Base-by-base conservation (phyloP, 371 early-diverging fungal genomes). In the Dentiscutata heterogama region DNA sequence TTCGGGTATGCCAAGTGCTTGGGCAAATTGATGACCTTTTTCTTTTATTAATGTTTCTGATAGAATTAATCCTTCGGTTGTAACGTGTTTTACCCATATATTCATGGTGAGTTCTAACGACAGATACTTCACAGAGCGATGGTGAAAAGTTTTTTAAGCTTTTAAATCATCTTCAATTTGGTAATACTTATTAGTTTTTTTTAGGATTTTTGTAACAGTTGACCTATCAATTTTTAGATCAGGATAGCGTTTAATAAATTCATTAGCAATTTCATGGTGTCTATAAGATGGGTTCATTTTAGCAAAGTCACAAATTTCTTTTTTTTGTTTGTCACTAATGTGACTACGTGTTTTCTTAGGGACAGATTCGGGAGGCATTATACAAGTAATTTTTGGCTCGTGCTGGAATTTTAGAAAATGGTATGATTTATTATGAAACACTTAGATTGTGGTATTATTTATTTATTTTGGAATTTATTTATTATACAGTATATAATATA, bases 31-130 rank as follows among this genome's bases (percentile, higher is more conserved):
- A 11, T 29, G n/a, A 51, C n/a, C 56, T 74, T 74, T 74, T 51
- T 74, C 56, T 29, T 74, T 74, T 27, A 74, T 74, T 51, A 74
- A 25, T 56, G 13, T 56, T 50, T 74, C 54, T 29, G 56, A 27
- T 74, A 74, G 25, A 56, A 56, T 74, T 27, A 74, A 22, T 50
- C 31, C 56, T 22, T 35, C 29, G 27, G 31, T 35, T 14, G 5
- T 29, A 16, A 74, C 56, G 20, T 29, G 5, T 74, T 74, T 11
- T 74, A 74, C 74, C 18, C 16, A 74, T 5, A 74, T 22, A 74
- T 18, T 74, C 5, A 74, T 74, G 10, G 29, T 31, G 51, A 14
- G 74, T 14, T 74, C 29, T 51, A 74, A 25, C 3, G 56, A 29
- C 25, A 25, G 56, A 74, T 27, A 74, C 25, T 74, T 74, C 39